phyloP scores from a whole-genome alignment of 768 basidiomycete species.

The Suillus lakei region DNA sequence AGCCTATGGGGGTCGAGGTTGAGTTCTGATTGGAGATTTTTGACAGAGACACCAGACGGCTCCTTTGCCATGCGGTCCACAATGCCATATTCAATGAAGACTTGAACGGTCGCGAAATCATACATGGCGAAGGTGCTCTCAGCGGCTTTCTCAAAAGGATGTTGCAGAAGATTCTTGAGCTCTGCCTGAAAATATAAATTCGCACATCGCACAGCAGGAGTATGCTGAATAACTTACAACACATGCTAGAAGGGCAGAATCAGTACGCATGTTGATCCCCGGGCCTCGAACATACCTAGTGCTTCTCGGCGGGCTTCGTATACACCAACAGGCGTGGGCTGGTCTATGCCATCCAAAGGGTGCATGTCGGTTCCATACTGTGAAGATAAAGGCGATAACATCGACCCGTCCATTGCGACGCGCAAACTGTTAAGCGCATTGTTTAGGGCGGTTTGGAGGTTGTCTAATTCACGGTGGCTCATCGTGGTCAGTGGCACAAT shows the following conservation, averaged over 20 bases:
- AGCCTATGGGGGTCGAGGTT: conserved; percentile 21
- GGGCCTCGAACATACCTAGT: background rate
- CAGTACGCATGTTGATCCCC: background rate
- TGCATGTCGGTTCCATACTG: background rate
- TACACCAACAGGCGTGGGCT: background rate
- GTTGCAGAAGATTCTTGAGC: conserved; percentile 9
- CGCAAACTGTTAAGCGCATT: background rate
- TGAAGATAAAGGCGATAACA: background rate
- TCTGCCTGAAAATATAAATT: background rate
- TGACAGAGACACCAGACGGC: conserved; percentile 18
- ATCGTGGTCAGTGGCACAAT: background rate
- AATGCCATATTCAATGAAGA: conserved; percentile 21
- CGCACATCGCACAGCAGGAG: background rate
- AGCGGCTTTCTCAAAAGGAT: conserved; percentile 5
- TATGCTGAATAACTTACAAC: background rate
- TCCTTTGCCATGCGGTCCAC: conserved; percentile 20
- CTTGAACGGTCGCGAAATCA: conserved; percentile 19
- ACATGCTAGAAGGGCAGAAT: background rate
- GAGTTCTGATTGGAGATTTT: conserved; percentile 18
- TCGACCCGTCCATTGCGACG: background rate
- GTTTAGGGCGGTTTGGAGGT: conserved; percentile 2
- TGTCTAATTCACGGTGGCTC: background rate
- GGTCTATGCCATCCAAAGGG: conserved; percentile 2
- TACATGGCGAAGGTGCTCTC: conserved; percentile 19
- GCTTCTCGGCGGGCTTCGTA: conserved; percentile 7